Evolutionary conservation across 768 basidiomycete species (phyloP), one percentile per base, ranked within the genome.

Genomic region (Tulasnella sp.): DNA sequence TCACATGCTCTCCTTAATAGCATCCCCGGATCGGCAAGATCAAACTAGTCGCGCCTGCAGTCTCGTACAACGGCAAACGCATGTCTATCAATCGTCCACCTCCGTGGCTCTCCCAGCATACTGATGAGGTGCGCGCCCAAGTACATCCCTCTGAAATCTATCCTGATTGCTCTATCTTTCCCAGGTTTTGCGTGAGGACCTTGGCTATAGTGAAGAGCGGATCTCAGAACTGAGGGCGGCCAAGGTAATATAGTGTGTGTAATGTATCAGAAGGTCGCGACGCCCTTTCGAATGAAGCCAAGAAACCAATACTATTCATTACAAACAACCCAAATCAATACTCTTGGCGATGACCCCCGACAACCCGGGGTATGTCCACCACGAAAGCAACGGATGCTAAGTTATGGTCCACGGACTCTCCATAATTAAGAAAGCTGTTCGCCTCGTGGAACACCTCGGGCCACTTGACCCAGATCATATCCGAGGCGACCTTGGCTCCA

Each of bases 71-170:
- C 66, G 89, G 89, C 17, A 73, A 77, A 70, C 81, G 82, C 66
- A 88, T 89, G 82, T 77, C 80, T 29, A 78, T 91, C 43, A 77
- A 74, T 51, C 77, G 80, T 60, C 80, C 88, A n/a, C 89, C 90
- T 10, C 90, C 90, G n/a, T 91, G 83, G 78, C 75, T 89, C 23
- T 88, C 87, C 54, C 81, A 92, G 65, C 90, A 92, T 70, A 92
- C 89, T 13, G 74, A 73, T 3, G 86, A 90, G 80, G 85, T 84
- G 68, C 45, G 71, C 15, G 5, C 13, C 19, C 10, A n/a, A 10
- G n/a, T 19, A n/a, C 45, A 19, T 21, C 4, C 9, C 1, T 15
- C 4, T 34, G 19, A 2, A 44, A 43, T 19, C n/a, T 15, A 9
- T 21, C 4, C 10, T 23, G 7, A 41, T 30, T 2, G 9, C 41